Percentiles rank a stretch among this genome's conserved stretches.
Conservation (phyloP, 1,284 basidiomycete genomes). For the Trametes sp. region DNA sequence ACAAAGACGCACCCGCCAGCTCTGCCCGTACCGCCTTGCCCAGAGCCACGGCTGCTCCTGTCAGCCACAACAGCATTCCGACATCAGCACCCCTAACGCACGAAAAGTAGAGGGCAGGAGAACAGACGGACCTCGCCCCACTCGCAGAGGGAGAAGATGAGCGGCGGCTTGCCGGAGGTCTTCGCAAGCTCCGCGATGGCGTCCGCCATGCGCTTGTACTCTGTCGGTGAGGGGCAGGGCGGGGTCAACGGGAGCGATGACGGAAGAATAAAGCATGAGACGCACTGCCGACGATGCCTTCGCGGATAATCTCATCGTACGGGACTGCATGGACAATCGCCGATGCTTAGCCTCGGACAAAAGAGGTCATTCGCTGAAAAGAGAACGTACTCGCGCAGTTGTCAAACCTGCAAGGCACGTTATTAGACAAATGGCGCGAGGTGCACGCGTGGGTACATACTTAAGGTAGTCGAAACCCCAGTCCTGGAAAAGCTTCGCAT, state of each 20-base stretch:
- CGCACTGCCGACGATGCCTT: slow-evolving; percentile 59
- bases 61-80: background rate
- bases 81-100: background rate
- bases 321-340: slow-evolving; percentile 49
- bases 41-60: slow-evolving; percentile 45
- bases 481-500: slow-evolving; percentile 52
- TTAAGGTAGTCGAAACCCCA: slow-evolving; percentile 65
- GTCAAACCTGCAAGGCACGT: slow-evolving; percentile 46
- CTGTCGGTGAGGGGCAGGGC: slow-evolving; percentile 36
- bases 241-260: background rate
- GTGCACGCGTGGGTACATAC: slow-evolving; percentile 34
- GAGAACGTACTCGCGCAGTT: slow-evolving; percentile 54
- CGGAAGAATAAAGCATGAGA: slow-evolving; percentile 5
- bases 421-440: background rate
- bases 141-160: slow-evolving; percentile 59
- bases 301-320: slow-evolving; percentile 52
- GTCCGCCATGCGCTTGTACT: slow-evolving; percentile 56
- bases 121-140: slow-evolving; percentile 54
- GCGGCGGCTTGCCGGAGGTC: slow-evolving; percentile 47
- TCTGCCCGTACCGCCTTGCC: slow-evolving; percentile 52
- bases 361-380: no score
- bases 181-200: slow-evolving; percentile 52
- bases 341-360: background rate
- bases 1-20: slow-evolving; percentile 49
- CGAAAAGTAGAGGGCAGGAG: background rate